Base-by-base conservation (phyloP, 257 asterid genomes). In the Fraxinus pennsylvanica region DNA sequence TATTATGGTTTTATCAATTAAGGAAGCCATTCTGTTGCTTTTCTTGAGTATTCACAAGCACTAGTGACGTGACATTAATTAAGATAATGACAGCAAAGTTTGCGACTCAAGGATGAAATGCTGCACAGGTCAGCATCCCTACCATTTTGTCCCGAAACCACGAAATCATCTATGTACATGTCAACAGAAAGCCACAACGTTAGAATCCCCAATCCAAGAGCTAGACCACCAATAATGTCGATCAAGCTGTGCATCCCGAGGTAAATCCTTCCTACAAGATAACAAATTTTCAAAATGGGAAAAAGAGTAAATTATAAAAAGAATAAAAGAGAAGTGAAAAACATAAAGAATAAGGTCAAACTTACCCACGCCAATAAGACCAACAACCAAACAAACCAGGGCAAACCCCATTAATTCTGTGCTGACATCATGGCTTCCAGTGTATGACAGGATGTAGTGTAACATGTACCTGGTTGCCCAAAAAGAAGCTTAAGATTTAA, bases 221-320 rank as follows among this genome's bases (percentile, higher is more conserved):
- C 84, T 73, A 96, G 89, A 74, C 97, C 99, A 21, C 88, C 92
- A 78, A 93, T 79, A 66, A 93, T 85, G 67, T 93, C 99, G 19
- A 93, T 82, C 89, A 86, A 81, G 86, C 98, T 96, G 87, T 93
- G 99, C 98, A 93, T 96, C 71, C 98, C 98, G 17, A 93, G 94
- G 88, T 96, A 96, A 59, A 96, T 84, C 88, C 99, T 90, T 76
- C 97, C 99, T 96, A 73, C 5, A 83, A 82, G 54, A 68, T 32
- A 68, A 68, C 67, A 74, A 57, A 9, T 21, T 70, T 76, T 71
- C 74, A 68, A 70, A 77, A 30, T 14, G 30, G 17, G 30, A 4
- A 4, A 69, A 61, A 81, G 66, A 14, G 10, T 69, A 61, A 74
- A 47, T 22, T 74, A 29, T 65, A 39, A 22, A 73, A 76, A 78